phyloP scores from a whole-genome alignment of 1,139 yeast species.

The Kodamaea anthophila region DNA sequence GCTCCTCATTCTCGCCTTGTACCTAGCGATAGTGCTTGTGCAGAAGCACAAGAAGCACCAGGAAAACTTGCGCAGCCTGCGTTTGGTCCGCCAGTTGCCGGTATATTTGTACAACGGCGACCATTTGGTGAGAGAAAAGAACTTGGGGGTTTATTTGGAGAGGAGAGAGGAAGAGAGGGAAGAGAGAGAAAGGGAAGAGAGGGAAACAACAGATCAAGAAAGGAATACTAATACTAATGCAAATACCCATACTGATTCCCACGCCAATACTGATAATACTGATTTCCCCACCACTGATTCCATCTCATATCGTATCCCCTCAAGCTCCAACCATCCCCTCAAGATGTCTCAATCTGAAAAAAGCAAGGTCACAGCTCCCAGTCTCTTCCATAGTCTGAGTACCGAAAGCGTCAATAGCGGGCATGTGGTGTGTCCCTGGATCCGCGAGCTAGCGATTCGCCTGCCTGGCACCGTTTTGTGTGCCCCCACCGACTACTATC shows the following conservation, averaged over 20 bases:
- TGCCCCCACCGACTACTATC: slow-evolving; percentile 33
- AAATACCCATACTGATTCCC: slow-evolving; percentile 9
- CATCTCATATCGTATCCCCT: too few species aligned
- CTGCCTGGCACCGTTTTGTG: slow-evolving; percentile 19
- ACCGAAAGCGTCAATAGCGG: slow-evolving; percentile 26
- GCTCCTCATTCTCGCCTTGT: slow-evolving; percentile 31
- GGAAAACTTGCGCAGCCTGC: slow-evolving; percentile 25
- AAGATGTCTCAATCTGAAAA: too few species aligned
- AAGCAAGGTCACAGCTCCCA: too few species aligned
- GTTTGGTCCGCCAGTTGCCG: slow-evolving; percentile 31
- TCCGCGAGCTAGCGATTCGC: slow-evolving; percentile 12
- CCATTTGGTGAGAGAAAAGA: slow-evolving; percentile 26
- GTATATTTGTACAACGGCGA: slow-evolving; percentile 34
- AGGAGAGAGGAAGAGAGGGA: slow-evolving; percentile 9
- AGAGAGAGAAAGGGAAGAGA: slow-evolving; percentile 5
- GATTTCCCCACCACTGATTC: too few species aligned
- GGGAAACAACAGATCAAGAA: too few species aligned
- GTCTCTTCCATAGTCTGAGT: too few species aligned
- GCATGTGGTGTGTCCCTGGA: slow-evolving; percentile 19
- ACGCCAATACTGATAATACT: slow-evolving; percentile 12
- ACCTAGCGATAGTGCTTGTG: slow-evolving; percentile 26
- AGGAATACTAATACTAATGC: too few species aligned
- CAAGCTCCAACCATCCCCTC: too few species aligned
- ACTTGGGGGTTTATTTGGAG: slow-evolving; percentile 23
- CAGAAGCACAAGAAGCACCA: slow-evolving; percentile 26